Percentiles rank a stretch among this genome's conserved stretches.
Conservation (phyloP, 257 asterid species). For the Solanum stenotomum region DNA sequence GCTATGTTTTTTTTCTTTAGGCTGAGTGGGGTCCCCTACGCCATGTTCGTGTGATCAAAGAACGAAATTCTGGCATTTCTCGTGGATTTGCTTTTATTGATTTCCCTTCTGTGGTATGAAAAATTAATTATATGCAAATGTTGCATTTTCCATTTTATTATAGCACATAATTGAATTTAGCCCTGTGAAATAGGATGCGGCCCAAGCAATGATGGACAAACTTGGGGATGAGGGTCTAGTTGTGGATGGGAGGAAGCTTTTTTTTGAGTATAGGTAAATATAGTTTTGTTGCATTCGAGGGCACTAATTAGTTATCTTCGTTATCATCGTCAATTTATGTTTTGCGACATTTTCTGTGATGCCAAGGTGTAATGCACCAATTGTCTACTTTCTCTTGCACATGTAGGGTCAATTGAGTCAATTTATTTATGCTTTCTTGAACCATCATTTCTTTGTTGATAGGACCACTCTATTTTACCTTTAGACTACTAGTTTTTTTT, state of each 20-base stretch:
- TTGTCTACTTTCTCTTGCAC: not conserved
- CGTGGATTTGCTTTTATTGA: constrained; percentile 99
- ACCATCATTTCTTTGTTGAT: not conserved
- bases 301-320: not conserved
- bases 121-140: not conserved
- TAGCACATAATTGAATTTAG: not conserved
- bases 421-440: not conserved
- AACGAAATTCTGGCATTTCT: constrained; percentile 81
- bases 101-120: constrained; percentile 82
- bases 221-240: constrained; percentile 83
- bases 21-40: constrained; percentile 99
- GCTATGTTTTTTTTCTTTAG: constrained; percentile 22
- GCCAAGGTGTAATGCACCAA: not conserved
- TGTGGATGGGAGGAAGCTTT: constrained; percentile 84
- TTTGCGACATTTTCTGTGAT: not conserved
- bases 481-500: not conserved
- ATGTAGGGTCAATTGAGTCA: not conserved
- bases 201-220: constrained; percentile 90
- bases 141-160: not conserved
- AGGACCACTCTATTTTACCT: not conserved
- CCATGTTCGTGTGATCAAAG: constrained; percentile 95
- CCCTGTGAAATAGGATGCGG: constrained; percentile 58
- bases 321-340: not conserved
- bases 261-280: constrained; percentile 84
- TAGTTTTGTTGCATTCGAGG: not conserved